Base-by-base conservation (phyloP, 1,139 yeast genomes). In the Citeromyces hawaiiensis region DNA sequence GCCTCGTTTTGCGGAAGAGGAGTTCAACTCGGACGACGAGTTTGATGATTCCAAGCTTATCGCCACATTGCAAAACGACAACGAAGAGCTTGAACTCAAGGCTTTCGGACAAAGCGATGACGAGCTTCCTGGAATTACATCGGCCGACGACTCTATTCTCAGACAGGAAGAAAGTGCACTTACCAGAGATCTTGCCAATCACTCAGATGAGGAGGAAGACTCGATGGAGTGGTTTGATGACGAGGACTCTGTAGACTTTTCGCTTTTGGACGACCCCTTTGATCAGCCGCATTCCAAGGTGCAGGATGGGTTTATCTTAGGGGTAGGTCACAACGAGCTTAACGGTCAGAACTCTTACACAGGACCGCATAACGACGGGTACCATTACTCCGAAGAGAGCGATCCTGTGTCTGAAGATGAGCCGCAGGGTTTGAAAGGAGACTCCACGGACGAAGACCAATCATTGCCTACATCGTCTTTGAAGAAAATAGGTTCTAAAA, bases 391-490 rank as follows among this genome's bases (percentile, higher is more conserved):
- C 8, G 52, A 46, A 29, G 56, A 49, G 18, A 50, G 47, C 29
- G 52, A 47, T 9, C 46, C 39, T 8, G 35, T 17, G 10, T 18
- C 23, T 11, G 35, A 18, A 14, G 45, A 14, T 8, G 44, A 42
- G 17, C 40, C 39, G n/a, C 34, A 36, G 18, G 49, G 42, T 17
- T 40, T 40, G 10, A 35, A 39, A 9, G 49, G 91, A 36, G 96
- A 88, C 49, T 83, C 94, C 9, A 91, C 97, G 0, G 98, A 91
- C 57, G 94, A 85, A 45, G 97, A 91, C 54, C 70, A 73, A 25
- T 68, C 76, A 15, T 60, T 88, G 37, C 94, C 94, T 2, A 76
- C 76, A 14, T 72, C 77, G 4, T 70, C 81, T 5, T 66, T 74
- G 10, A 66, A 70, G 41, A 67, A 64, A 40, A 60, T 76, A 30